Conservation (phyloP, 2,329 filamentous ascomycete genomes). For the Macroventuria anomochaeta region DNA sequence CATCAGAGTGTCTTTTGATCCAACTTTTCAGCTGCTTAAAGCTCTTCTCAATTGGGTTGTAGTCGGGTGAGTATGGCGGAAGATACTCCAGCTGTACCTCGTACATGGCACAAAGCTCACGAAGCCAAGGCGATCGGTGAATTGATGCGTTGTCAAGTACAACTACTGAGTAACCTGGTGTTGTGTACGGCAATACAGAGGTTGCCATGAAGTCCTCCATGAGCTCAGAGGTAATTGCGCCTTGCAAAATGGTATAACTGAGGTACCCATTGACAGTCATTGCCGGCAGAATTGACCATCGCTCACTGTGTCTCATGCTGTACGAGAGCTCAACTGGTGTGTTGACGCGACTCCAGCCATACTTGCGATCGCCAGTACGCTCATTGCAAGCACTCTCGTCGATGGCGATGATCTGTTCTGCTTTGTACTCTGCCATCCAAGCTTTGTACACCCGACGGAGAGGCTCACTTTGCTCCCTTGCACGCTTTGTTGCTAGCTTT, state of each 20-base stretch:
- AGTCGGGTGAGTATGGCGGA: constrained; percentile 3
- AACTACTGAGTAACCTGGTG: neutral
- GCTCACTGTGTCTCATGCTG: neutral
- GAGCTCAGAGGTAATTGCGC: neutral
- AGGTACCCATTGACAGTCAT: constrained; percentile 8
- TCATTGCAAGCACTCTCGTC: constrained; percentile 13
- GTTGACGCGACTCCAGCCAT: constrained; percentile 1
- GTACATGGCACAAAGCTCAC: neutral
- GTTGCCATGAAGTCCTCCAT: neutral
- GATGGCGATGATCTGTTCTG: constrained; percentile 8
- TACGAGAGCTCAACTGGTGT: neutral
- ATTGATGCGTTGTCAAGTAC: constrained; percentile 7
- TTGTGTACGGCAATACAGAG: neutral
- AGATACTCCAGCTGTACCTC: constrained; percentile 4
- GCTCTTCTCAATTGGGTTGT: constrained; percentile 7
- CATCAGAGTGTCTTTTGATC: neutral
- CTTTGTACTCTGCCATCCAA: neutral
- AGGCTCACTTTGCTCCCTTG: constrained; percentile 1
- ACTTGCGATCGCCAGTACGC: constrained; percentile 12
- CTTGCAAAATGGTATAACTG: neutral
- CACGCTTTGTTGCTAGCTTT: constrained; percentile 1
- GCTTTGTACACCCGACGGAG: neutral
- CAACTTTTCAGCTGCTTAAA: constrained; percentile 5
- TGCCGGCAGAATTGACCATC: constrained; percentile 10
- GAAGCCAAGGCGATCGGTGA: neutral